Base-by-base conservation (phyloP, 208 protist genomes). In the Wallacemonas sp. region DNA sequence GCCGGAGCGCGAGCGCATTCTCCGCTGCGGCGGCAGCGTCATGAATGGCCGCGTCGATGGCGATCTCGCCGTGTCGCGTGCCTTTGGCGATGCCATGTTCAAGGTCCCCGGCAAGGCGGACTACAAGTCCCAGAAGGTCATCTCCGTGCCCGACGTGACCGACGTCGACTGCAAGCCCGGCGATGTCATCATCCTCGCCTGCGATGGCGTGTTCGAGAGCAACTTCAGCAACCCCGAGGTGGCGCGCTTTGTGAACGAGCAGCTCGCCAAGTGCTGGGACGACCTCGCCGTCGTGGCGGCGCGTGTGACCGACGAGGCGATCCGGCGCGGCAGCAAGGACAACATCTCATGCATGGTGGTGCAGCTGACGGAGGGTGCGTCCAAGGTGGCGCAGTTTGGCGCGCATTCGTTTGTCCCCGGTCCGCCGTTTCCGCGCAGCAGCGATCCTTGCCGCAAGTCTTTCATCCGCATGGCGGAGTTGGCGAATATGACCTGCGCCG, bases 51-150 rank as follows among this genome's bases (percentile, higher is more conserved):
- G 96, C 38, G 96, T 98, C 4, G 90, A 97, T 68, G 96, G 96
- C 41, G 88, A 94, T 64, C 83, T 98, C 12, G 96, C 93, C 41
- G 92, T 98, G 19, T 94, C 87, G 5, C 88, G 96, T 27, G 90
- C 96, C 17, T 94, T 98, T 36, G 96, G 96, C n/a, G 96, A 98
- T 69, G 73, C 70, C 48, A 69, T 82, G 29, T 98, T 97, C 76
- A 98, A 98, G 70, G 74, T 81, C 11, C 61, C 56, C 30, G 81
- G 72, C 1, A 70, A 75, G 52, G 74, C 72, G 14, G 70, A 91
- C 58, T 85, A 91, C 71, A 80, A 78, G 60, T 76, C 86, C 8
- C 88, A 95, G 70, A 95, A 96, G 76, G 88, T 97, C 38, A 94
- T 91, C 38, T 81, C 83, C 38, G 84, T 96, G 1, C 90, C 92